phyloP scores from a whole-genome alignment of 768 basidiomycete species.

The Coprinellus aureogranulatus region DNA sequence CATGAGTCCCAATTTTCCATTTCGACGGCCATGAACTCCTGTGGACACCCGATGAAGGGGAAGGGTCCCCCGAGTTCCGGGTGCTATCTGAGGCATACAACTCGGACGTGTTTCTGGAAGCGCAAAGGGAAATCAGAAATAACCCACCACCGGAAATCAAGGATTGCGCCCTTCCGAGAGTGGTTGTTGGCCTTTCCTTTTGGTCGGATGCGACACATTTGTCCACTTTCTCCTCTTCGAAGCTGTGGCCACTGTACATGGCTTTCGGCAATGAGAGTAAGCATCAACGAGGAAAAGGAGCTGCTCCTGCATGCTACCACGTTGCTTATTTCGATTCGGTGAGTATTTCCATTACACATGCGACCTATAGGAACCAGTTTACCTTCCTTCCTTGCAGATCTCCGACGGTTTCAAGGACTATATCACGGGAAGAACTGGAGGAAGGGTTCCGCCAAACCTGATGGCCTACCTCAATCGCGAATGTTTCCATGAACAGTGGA shows the following conservation, averaged over 20 bases:
- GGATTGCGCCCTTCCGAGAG: constrained; percentile 16
- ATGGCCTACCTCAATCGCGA: constrained; percentile 10
- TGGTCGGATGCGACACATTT: constrained; percentile 31
- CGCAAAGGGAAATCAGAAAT: constrained; percentile 4
- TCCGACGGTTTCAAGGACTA: constrained; percentile 19
- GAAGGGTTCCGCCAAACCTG: neutral
- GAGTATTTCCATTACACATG: constrained; percentile 7
- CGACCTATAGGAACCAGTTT: neutral
- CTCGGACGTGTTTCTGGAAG: constrained; percentile 16
- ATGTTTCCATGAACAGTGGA: constrained; percentile 25
- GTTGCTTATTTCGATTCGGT: constrained; percentile 38
- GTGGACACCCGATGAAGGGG: constrained; percentile 1
- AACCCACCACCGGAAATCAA: neutral
- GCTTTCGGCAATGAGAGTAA: constrained; percentile 38
- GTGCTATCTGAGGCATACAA: constrained; percentile 17
- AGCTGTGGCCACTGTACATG: constrained; percentile 32
- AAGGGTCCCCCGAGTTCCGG: constrained; percentile 4
- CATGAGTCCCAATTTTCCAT: constrained; percentile 10
- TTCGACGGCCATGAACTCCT: constrained; percentile 13
- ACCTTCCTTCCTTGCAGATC: neutral
- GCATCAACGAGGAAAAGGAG: constrained; percentile 26
- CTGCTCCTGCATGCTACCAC: constrained; percentile 28
- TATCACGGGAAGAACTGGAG: neutral
- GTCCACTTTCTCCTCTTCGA: constrained; percentile 30
- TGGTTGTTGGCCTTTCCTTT: constrained; percentile 13